Evolutionary conservation across 129 eudicot genomes (phyloP).

Genomic region (Heracleum sosnowskyi): DNA sequence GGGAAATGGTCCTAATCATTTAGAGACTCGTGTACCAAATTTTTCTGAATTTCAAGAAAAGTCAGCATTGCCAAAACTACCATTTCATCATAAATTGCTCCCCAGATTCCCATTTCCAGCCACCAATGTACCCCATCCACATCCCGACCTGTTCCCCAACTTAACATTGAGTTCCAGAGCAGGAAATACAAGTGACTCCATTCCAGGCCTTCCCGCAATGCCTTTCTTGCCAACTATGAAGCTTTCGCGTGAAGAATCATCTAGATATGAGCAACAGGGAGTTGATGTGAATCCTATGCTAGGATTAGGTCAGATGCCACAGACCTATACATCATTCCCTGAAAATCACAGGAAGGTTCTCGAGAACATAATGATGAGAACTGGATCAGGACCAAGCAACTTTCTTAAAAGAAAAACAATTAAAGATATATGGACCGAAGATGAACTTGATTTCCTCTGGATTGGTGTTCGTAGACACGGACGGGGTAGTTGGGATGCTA

Average conservation of each 20-base stretch:
- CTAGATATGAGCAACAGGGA: slow-evolving; percentile 40
- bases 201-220: slow-evolving; percentile 30
- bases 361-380: slow-evolving; percentile 73
- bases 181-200: slow-evolving; percentile 25
- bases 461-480: slow-evolving; percentile 94
- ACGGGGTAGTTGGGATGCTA: slow-evolving; percentile 75
- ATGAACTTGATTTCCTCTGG: slow-evolving; percentile 92
- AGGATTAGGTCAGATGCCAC: slow-evolving; percentile 52
- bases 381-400: slow-evolving; percentile 54
- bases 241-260: slow-evolving; percentile 30
- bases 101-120: slow-evolving; percentile 46
- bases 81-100: slow-evolving; percentile 22
- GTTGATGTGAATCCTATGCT: slow-evolving; percentile 40
- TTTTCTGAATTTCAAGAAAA: slow-evolving; percentile 46
- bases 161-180: slow-evolving; percentile 55
- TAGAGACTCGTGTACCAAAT: slow-evolving; percentile 29
- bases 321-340: slow-evolving; percentile 49
- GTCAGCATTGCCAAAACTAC: slow-evolving; percentile 27
- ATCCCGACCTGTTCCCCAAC: slow-evolving; percentile 54
- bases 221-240: slow-evolving; percentile 62
- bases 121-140: slow-evolving; percentile 32
- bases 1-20: slow-evolving; percentile 32
- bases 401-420: slow-evolving; percentile 34
- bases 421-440: slow-evolving; percentile 81
- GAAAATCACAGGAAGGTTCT: slow-evolving; percentile 87